Percentiles rank a stretch among this genome's conserved stretches.
Conservation (phyloP, 2,329 filamentous ascomycete species). For the Ophiobolus disseminans region DNA sequence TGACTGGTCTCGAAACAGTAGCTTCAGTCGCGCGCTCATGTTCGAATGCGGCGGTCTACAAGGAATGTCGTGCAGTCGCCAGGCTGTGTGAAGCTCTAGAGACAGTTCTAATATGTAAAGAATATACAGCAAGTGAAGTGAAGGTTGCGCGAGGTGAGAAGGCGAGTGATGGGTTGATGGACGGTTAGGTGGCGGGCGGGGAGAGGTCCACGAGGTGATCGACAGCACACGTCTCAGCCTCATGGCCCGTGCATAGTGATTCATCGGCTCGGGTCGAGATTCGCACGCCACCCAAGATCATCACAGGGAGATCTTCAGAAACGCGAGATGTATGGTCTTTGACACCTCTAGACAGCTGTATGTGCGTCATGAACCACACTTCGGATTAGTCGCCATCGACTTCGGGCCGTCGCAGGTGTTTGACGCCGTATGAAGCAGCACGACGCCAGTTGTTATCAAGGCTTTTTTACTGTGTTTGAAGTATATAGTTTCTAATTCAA, state of each 20-base stretch:
- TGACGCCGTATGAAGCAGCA: too few species aligned
- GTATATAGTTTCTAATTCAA: too few species aligned
- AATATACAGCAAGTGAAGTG: slow-evolving; percentile 7
- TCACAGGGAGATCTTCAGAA: background rate
- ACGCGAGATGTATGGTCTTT: background rate
- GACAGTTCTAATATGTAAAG: slow-evolving; percentile 9
- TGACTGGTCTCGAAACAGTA: slow-evolving; percentile 36
- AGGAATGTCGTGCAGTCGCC: slow-evolving; percentile 13
- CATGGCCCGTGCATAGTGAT: slow-evolving; percentile 18
- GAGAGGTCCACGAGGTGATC: too few species aligned
- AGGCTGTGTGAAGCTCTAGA: slow-evolving; percentile 13
- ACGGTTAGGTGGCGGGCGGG: slow-evolving; percentile 20
- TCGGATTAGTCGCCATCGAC: background rate
- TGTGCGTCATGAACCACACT: background rate
- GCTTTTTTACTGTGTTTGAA: too few species aligned
- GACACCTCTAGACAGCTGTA: background rate
- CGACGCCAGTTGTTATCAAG: too few species aligned
- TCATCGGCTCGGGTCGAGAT: slow-evolving; percentile 16
- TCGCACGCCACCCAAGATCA: slow-evolving; percentile 5
- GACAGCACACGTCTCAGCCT: slow-evolving; percentile 16
- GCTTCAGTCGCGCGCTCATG: slow-evolving; percentile 41
- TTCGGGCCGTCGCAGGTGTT: background rate
- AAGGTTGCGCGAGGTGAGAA: slow-evolving; percentile 7
- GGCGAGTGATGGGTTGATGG: slow-evolving; percentile 6
- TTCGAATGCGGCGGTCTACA: slow-evolving; percentile 24